A percentile compares a stretch with the other conserved stretches of the same genome.
phyloP scores from a whole-genome alignment of 106 monocot species.

The Apostasia shenzhenica region DNA sequence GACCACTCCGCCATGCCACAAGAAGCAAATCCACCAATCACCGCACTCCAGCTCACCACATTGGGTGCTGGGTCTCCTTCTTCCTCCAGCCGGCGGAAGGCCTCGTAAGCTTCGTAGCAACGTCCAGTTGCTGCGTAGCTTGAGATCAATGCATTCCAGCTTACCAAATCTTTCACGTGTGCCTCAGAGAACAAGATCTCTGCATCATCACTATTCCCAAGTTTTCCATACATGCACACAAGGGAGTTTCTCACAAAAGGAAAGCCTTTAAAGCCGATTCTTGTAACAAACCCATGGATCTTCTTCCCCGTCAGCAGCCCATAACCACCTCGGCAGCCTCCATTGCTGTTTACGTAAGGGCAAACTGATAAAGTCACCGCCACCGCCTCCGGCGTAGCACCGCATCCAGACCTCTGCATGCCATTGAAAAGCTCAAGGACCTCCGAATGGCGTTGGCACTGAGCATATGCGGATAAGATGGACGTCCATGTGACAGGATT shows the following conservation, averaged over 20 bases:
- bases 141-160: constrained; percentile 65
- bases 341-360: constrained; percentile 17
- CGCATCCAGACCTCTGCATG: constrained; percentile 27
- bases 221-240: constrained; percentile 63
- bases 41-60: constrained; percentile 55
- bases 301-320: constrained; percentile 30
- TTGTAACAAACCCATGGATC: constrained; percentile 32
- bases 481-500: constrained; percentile 65
- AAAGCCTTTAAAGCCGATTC: constrained; percentile 32
- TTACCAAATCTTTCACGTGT: constrained; percentile 30
- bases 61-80: constrained; percentile 16
- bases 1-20: constrained; percentile 18
- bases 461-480: constrained; percentile 43
- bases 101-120: constrained; percentile 37
- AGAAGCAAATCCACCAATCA: constrained; percentile 37
- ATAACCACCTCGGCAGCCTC: not conserved
- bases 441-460: constrained; percentile 17
- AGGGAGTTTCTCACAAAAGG: constrained; percentile 58
- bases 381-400: constrained; percentile 23
- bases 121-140: constrained; percentile 44
- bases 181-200: constrained; percentile 25
- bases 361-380: constrained; percentile 53
- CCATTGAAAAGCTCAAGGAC: constrained; percentile 32
- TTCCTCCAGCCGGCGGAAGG: constrained; percentile 25
- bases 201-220: constrained; percentile 33